Base-by-base conservation (phyloP, 805 yeast genomes). In the Yamadazyma olivae region DNA sequence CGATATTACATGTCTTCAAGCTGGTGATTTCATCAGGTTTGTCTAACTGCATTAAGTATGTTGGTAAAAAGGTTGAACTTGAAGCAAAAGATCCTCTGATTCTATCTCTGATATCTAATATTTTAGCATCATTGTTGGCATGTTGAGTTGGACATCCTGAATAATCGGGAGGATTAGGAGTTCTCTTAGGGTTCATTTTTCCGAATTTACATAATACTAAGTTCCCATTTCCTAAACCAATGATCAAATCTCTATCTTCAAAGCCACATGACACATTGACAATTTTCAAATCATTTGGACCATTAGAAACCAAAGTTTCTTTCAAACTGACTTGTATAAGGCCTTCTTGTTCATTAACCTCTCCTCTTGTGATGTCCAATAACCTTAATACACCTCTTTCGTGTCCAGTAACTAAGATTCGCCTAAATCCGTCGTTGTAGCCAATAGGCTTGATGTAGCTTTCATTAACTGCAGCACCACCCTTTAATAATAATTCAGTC, bases 281-380 rank as follows among this genome's bases (percentile, higher is more conserved):
- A 8, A 89, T 76, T 13, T 39, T 33, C 18, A 48, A 45, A 27
- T 56, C 50, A 7, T 23, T 19, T 5, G 30, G 33, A 1, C 49
- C 47, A 18, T 54, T 48, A 27, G 56, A 56, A 25, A 48, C 56
- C 28, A 67, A 51, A 1, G 67, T 59, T 26, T 59, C 64, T 22
- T 53, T 52, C 31, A 67, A 51, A 35, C 59, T 54, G 21, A 66
- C 45, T 41, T 62, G 67, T 1, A 67, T 49, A 6, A 51, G 45
- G 24, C 51, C 51, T 32, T 60, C 67, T 7, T 54, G 46, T 17
- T 58, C 66, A 32, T 47, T 57, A 17, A 51, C 56, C 31, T 86
- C 96, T 15, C 84, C 83, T 38, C 80, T 77, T 0, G 95, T 79
- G 0, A 88, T 81, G 59, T 91, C 95, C 79, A 89, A 81, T 7